Percentiles rank a stretch among this genome's conserved stretches.
Evolutionary conservation across 768 basidiomycete genomes (phyloP).

Genomic region (Termitomyces sp.): DNA sequence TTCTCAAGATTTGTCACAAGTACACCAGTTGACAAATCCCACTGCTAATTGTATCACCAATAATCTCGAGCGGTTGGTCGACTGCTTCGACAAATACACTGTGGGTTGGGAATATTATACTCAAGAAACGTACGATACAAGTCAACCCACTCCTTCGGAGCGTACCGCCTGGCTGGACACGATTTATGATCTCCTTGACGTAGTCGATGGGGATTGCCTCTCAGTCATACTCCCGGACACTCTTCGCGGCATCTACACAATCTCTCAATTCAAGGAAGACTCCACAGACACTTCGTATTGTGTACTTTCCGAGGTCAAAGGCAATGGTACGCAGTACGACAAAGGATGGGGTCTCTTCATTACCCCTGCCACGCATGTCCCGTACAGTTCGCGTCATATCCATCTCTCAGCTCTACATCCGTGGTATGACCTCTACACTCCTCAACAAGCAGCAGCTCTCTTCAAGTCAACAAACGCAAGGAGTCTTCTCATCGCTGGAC

Average conservation of each 20-base stretch:
- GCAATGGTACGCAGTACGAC: slow-evolving; percentile 12
- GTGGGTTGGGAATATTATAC: slow-evolving; percentile 27
- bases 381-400: slow-evolving; percentile 24
- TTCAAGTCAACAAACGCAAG: slow-evolving; percentile 37
- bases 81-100: slow-evolving; percentile 31
- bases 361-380: slow-evolving; percentile 24
- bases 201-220: slow-evolving; percentile 29
- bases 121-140: slow-evolving; percentile 24
- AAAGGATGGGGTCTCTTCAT: slow-evolving; percentile 37
- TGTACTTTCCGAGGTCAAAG: slow-evolving; percentile 26
- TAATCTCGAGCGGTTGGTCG: slow-evolving; percentile 13
- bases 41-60: slow-evolving; percentile 3
- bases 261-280: slow-evolving; percentile 24
- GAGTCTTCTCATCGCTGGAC: slow-evolving; percentile 40
- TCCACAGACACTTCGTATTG: slow-evolving; percentile 25
- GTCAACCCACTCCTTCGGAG: slow-evolving; percentile 28
- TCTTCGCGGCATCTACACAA: slow-evolving; percentile 25
- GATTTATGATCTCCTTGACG: slow-evolving; percentile 23
- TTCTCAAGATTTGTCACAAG: neutral
- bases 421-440: slow-evolving; percentile 32
- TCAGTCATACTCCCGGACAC: slow-evolving; percentile 25
- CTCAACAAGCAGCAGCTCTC: slow-evolving; percentile 37
- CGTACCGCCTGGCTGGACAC: slow-evolving; percentile 26
- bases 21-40: slow-evolving; percentile 4
- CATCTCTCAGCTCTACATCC: slow-evolving; percentile 50